phyloP scores from a whole-genome alignment of 169 alveolate genomes.

The Fabrea salina region DNA sequence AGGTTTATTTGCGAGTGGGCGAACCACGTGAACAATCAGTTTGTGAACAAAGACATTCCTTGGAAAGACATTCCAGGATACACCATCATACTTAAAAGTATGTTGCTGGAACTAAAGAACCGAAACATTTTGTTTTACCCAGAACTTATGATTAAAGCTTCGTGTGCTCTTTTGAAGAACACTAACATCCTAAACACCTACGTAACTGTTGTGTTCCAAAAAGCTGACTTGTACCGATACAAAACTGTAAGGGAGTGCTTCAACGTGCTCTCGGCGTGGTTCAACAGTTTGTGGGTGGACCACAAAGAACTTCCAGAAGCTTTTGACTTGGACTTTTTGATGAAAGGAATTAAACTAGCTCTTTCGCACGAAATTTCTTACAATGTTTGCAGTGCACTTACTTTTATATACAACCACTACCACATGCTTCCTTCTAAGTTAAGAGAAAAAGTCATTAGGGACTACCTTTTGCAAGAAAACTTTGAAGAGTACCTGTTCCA shows the following conservation, averaged over 20 bases:
- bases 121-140: conserved; percentile 55
- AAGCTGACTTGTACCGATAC: conserved; percentile 43
- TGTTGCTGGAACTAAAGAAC: conserved; percentile 54
- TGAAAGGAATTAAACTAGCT: conserved; percentile 44
- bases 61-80: conserved; percentile 70
- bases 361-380: conserved; percentile 43
- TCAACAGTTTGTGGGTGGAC: conserved; percentile 28
- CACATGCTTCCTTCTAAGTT: conserved; percentile 48
- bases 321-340: conserved; percentile 50
- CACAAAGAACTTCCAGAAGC: conserved; percentile 39
- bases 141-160: conserved; percentile 53
- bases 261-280: conserved; percentile 39
- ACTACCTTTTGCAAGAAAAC: conserved; percentile 15
- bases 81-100: conserved; percentile 38
- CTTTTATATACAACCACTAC: conserved; percentile 42
- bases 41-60: conserved; percentile 44
- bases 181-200: conserved; percentile 39
- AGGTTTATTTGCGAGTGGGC: conserved; percentile 56
- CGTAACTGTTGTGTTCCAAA: conserved; percentile 42
- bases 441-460: conserved; percentile 29
- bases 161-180: conserved; percentile 41
- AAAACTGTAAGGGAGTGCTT: conserved; percentile 39
- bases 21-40: conserved; percentile 33
- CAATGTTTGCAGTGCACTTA: conserved; percentile 43
- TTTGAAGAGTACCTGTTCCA: conserved; percentile 41